Base-by-base conservation (phyloP, 2,329 filamentous ascomycete genomes). In the Fusarium tricinctum region DNA sequence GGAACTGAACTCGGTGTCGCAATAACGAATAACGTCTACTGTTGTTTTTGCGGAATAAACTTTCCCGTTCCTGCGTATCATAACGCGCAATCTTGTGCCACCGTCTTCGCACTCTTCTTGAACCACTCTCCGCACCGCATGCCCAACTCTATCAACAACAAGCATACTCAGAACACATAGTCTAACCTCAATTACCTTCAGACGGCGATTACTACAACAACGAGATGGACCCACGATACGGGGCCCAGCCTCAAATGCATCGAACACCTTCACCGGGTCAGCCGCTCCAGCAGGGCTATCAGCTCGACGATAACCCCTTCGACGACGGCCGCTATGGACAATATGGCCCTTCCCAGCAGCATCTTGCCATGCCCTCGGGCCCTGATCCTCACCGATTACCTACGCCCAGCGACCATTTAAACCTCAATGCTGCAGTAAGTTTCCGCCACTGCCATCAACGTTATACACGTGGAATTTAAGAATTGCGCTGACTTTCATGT, bases 351-450 rank as follows among this genome's bases (percentile, higher is more conserved):
- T 66, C 70, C 15, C 63, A 72, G 19, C 66, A 74, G 28, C 69
- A 77, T 39, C 68, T 78, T 19, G 67, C 73, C 47, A 75, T 79
- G 74, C 77, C 76, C 30, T 53, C 62, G 44, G 66, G 58, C 13
- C 59, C 65, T 20, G 72, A 74, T 40, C 63, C 54, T 12, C 71
- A 78, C 22, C 81, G 85, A 46, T 79, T 83, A 28, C 80, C 82
- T 61, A 90, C 88, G 20, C 88, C 91, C 1, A 90, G 89, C 74
- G 95, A 98, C 80, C 86, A 90, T 58, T 83, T 98, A 51, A 89
- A 91, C 59, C 86, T 94, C 68, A 94, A 97, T 78, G 92, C 93
- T 49, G 95, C 94, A 58, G 92, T 95, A 80, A 84, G 91, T 86
- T 33, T 40, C 13, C 9, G 22, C 38, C 43, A 38, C 23, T 15